These are phyloP conservation scores for Exserohilum rostratum DNA, from an alignment of 2,329 filamentous ascomycete genomes.

Conservation along the genomic window DNA sequence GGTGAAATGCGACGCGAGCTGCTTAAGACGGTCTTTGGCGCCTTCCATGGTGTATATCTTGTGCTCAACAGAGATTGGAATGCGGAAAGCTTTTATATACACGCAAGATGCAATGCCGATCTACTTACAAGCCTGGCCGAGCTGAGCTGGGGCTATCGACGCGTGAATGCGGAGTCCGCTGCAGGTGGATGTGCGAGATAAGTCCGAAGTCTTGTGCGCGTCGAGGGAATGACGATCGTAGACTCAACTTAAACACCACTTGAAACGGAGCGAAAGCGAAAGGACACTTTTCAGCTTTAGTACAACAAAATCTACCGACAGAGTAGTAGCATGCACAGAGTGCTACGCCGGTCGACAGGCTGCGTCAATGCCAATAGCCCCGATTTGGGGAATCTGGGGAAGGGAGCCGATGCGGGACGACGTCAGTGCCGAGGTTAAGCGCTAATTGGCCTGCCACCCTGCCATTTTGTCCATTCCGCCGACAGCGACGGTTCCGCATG, in stretches of 20 bases:
- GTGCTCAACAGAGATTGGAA: not conserved
- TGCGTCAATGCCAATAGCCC: constrained; percentile 1
- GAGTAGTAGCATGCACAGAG: not conserved
- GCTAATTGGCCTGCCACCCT: constrained; percentile 18
- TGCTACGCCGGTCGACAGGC: not conserved
- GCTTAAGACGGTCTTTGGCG: constrained; percentile 40
- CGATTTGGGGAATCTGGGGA: constrained; percentile 26
- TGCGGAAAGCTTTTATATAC: constrained; percentile 4
- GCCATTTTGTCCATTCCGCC: constrained; percentile 17
- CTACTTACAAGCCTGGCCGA: constrained; percentile 9
- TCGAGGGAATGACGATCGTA: not conserved
- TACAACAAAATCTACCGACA: not conserved
- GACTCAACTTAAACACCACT: not conserved
- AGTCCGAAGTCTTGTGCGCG: not conserved
- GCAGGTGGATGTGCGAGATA: constrained; percentile 5
- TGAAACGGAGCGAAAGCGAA: too few species aligned
- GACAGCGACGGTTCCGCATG: constrained; percentile 2
- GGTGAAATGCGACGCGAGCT: constrained; percentile 47
- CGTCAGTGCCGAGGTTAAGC: constrained; percentile 40
- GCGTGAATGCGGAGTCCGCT: constrained; percentile 26
- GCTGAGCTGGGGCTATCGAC: constrained; percentile 15
- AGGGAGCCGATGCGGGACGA: constrained; percentile 21
- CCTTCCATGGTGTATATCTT: constrained; percentile 14
- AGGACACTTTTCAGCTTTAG: not conserved
- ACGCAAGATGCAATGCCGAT: constrained; percentile 6